phyloP scores from a whole-genome alignment of 768 basidiomycete species.

The Pulveroboletus sp. region DNA sequence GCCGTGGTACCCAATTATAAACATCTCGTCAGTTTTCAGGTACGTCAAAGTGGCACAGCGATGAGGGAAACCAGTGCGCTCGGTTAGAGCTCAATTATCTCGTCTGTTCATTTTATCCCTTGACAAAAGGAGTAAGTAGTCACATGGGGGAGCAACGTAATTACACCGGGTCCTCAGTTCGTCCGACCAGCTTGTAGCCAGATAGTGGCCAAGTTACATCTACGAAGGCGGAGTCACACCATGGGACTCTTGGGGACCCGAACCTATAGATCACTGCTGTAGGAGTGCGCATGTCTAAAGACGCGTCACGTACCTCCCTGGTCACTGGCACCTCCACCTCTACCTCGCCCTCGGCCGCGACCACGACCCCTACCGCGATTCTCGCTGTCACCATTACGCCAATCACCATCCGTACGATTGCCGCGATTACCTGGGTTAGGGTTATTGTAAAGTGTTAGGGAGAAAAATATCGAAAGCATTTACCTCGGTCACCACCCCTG shows the following conservation, averaged over 20 bases:
- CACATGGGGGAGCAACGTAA: conserved; percentile 3
- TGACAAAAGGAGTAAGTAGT: background rate
- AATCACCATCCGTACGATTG: conserved; percentile 38
- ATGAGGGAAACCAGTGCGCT: background rate
- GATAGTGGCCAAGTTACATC: background rate
- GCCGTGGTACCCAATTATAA: background rate
- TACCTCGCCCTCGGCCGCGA: conserved; percentile 42
- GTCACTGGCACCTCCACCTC: conserved; percentile 41
- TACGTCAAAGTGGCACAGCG: too few species aligned
- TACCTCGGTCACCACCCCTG: conserved; percentile 27
- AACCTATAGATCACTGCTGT: conserved; percentile 10
- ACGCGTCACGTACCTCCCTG: conserved; percentile 34
- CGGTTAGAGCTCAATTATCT: background rate
- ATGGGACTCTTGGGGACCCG: conserved; percentile 22
- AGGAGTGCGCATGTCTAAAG: background rate
- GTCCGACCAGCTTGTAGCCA: background rate
- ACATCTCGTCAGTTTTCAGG: too few species aligned
- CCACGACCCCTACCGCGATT: conserved; percentile 40
- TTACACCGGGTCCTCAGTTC: background rate
- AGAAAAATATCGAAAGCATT: background rate
- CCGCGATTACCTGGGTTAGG: conserved; percentile 13
- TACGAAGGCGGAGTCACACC: conserved; percentile 17
- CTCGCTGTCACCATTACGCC: conserved; percentile 43
- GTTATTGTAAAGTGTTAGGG: background rate
- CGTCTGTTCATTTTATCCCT: background rate